phyloP scores from a whole-genome alignment of 441 rosid genomes.

The Aquilaria agallochum region DNA sequence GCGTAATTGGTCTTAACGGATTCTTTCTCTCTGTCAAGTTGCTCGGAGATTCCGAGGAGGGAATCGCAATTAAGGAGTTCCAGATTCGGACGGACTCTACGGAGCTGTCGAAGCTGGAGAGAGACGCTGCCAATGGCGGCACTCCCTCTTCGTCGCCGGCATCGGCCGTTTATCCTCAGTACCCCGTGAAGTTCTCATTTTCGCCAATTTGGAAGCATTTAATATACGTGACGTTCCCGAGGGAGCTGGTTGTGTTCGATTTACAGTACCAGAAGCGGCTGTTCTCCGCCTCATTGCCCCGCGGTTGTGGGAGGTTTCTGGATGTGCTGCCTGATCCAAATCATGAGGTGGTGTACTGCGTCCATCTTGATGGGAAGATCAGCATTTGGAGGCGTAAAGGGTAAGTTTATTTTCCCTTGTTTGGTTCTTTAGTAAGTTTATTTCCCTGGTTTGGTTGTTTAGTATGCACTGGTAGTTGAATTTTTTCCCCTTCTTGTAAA shows the following conservation, averaged over 20 bases:
- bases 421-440: too few species aligned
- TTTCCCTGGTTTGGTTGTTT: too few species aligned
- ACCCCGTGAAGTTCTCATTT: conserved; percentile 68
- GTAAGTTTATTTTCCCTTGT: conserved; percentile 35
- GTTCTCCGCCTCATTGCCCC: conserved; percentile 59
- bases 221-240: conserved; percentile 71
- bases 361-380: conserved; percentile 87
- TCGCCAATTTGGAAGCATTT: conserved; percentile 89
- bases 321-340: conserved; percentile 88
- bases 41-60: conserved; percentile 63
- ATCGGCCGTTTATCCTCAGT: conserved; percentile 63
- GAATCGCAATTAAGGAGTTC: conserved; percentile 51
- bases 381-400: conserved; percentile 93
- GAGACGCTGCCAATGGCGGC: conserved; percentile 43
- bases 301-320: conserved; percentile 81
- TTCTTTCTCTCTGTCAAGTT: conserved; percentile 64
- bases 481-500: too few species aligned
- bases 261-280: conserved; percentile 79
- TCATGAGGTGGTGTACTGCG: conserved; percentile 73
- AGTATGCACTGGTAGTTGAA: too few species aligned
- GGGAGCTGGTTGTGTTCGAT: conserved; percentile 88
- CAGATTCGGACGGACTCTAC: conserved; percentile 57
- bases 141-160: conserved; percentile 59
- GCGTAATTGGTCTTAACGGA: conserved; percentile 73
- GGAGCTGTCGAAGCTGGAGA: conserved; percentile 68